phyloP scores from a whole-genome alignment of 306 rosid species.

The Ochetophila trinervis region DNA sequence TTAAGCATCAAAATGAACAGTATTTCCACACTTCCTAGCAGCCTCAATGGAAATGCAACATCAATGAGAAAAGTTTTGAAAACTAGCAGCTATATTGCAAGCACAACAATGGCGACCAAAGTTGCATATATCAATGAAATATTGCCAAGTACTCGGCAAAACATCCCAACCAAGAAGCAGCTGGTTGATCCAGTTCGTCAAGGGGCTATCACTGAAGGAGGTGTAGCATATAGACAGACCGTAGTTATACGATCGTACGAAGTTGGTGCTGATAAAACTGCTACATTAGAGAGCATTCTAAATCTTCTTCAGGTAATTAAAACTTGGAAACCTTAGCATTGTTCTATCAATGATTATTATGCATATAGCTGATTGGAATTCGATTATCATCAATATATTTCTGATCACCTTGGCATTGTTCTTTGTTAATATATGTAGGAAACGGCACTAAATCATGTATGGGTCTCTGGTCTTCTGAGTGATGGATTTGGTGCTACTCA shows the following conservation, averaged over 20 bases:
- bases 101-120: too few relatives aligned
- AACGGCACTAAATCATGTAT: constrained; percentile 2
- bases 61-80: too few relatives aligned
- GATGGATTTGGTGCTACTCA: constrained; percentile 3
- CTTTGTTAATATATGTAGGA: background rate
- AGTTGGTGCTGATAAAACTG: background rate
- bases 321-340: background rate
- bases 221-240: background rate
- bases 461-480: background rate
- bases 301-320: background rate
- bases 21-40: too few relatives aligned
- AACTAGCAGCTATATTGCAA: too few relatives aligned
- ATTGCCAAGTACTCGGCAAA: background rate
- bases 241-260: background rate
- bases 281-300: background rate
- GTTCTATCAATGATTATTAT: background rate
- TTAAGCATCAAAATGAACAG: too few relatives aligned
- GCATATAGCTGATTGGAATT: background rate
- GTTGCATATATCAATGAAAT: too few relatives aligned
- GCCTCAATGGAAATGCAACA: too few relatives aligned
- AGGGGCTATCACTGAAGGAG: background rate
- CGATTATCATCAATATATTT: background rate
- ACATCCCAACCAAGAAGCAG: background rate
- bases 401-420: background rate
- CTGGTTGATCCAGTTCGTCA: background rate